Percentiles rank a stretch among this genome's conserved stretches.
phyloP scores from a whole-genome alignment of 1,139 yeast genomes.

The Debaryomyces subglobosus region DNA sequence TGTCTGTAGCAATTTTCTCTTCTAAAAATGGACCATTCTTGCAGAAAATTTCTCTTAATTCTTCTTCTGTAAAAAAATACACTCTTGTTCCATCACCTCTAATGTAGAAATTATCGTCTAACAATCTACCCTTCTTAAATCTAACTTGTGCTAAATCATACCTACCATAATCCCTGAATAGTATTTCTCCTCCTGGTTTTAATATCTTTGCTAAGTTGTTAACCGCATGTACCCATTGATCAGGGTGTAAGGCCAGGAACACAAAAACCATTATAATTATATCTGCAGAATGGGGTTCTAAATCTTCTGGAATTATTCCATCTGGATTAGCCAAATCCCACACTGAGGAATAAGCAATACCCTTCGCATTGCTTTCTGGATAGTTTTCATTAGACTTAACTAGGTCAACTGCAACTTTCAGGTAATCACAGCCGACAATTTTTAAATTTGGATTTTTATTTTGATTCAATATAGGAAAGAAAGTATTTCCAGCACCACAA shows the following conservation, averaged over 20 bases:
- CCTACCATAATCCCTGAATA: constrained; percentile 93
- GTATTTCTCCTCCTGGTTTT: constrained; percentile 90
- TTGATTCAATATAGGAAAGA: constrained; percentile 83
- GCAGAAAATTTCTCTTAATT: constrained; percentile 75
- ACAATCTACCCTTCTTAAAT: constrained; percentile 82
- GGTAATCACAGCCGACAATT: constrained; percentile 87
- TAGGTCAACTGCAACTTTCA: constrained; percentile 85
- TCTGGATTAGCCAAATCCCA: constrained; percentile 93
- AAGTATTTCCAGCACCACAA: constrained; percentile 98
- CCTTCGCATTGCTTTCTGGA: constrained; percentile 44
- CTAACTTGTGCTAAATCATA: constrained; percentile 95
- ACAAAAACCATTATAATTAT: constrained; percentile 92
- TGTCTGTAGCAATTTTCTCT: constrained; percentile 81
- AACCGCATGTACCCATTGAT: constrained; percentile 86
- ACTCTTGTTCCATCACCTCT: constrained; percentile 99
- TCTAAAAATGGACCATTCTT: constrained; percentile 60
- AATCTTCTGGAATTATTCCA: constrained; percentile 77
- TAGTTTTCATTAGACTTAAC: constrained; percentile 69
- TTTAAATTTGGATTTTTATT: constrained; percentile 77
- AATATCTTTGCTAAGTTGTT: constrained; percentile 66
- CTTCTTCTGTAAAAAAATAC: constrained; percentile 94
- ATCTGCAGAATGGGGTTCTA: constrained; percentile 82
- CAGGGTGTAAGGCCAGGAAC: constrained; percentile 88
- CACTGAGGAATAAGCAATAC: constrained; percentile 79
- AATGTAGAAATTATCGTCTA: constrained; percentile 92